Conservation (phyloP, 2,329 filamentous ascomycete species). For the Hypoxylon sp. region DNA sequence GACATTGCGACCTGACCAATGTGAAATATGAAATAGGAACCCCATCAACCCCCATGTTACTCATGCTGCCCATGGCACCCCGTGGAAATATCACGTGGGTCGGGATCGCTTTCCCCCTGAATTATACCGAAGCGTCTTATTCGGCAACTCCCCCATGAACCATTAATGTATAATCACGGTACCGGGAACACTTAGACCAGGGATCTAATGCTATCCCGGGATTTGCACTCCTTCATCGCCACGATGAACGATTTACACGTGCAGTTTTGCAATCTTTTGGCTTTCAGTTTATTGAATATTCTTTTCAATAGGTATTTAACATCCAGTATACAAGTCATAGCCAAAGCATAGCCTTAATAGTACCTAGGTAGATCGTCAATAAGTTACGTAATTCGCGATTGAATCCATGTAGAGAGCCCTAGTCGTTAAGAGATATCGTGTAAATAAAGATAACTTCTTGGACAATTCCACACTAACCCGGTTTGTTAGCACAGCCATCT, state of each 20-base stretch:
- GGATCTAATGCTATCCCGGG: conserved; percentile 16
- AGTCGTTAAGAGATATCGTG: conserved; percentile 1
- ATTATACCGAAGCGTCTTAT: conserved; percentile 33
- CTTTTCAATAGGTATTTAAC: neutral
- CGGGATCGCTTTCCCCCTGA: conserved; percentile 33
- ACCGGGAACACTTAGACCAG: conserved; percentile 22
- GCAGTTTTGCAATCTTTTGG: conserved; percentile 2
- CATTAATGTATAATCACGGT: conserved; percentile 31
- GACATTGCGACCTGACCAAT: conserved; percentile 34
- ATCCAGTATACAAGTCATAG: too few species aligned
- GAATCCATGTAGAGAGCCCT: neutral
- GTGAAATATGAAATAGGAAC: conserved; percentile 41
- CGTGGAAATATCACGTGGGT: conserved; percentile 30
- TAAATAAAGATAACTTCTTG: conserved; percentile 1
- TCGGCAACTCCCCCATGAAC: conserved; percentile 37
- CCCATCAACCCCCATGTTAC: neutral
- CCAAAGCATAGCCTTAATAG: neutral
- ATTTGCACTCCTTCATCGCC: conserved; percentile 8
- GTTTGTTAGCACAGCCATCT: conserved; percentile 10
- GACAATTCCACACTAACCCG: conserved; percentile 3
- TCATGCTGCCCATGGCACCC: conserved; percentile 1
- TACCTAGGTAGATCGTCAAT: neutral
- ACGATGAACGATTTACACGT: neutral
- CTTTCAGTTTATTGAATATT: neutral
- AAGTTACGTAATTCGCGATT: conserved; percentile 13